Conservation (phyloP, 1,139 yeast species). For the Suhomyces choctaworum region DNA sequence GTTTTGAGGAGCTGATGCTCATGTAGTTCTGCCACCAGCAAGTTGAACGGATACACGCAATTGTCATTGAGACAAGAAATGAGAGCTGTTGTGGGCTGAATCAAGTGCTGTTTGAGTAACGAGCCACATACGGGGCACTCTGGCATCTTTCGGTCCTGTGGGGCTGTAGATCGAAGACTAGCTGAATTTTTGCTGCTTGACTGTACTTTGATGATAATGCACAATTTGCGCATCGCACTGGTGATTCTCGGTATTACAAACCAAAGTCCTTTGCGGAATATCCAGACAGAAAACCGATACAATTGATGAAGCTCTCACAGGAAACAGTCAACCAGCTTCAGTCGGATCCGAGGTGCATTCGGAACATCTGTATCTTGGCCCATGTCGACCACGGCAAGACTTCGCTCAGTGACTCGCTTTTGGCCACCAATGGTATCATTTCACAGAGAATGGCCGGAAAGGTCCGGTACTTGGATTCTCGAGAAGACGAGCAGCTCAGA, state of each 20-base stretch:
- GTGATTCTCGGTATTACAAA: not conserved
- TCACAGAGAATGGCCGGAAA: slow-evolving; percentile 95
- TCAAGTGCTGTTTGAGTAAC: slow-evolving; percentile 25
- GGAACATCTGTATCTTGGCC: slow-evolving; percentile 94
- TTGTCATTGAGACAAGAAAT: slow-evolving; percentile 29
- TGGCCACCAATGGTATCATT: slow-evolving; percentile 95
- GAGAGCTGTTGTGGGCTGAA: slow-evolving; percentile 29
- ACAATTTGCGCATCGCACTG: slow-evolving; percentile 1
- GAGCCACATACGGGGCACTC: slow-evolving; percentile 32
- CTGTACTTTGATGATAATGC: no score
- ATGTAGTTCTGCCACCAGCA: slow-evolving; percentile 28
- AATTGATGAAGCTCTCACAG: slow-evolving; percentile 53
- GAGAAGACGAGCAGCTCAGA: slow-evolving; percentile 93
- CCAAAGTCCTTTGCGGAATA: not conserved
- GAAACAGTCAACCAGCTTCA: slow-evolving; percentile 70
- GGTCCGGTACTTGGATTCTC: slow-evolving; percentile 85
- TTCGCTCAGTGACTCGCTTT: slow-evolving; percentile 83
- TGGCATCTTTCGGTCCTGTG: not conserved
- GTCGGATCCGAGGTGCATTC: slow-evolving; percentile 62
- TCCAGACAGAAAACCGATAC: not conserved
- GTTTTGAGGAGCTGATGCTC: slow-evolving; percentile 24
- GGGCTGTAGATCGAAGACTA: no score
- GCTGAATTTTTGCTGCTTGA: no score
- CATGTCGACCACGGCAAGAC: slow-evolving; percentile 99
- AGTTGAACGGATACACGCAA: slow-evolving; percentile 37